A percentile compares a stretch with the other conserved stretches of the same genome.
Evolutionary conservation across 1,284 basidiomycete genomes (phyloP).

Genomic region (Termitomyces sp.): DNA sequence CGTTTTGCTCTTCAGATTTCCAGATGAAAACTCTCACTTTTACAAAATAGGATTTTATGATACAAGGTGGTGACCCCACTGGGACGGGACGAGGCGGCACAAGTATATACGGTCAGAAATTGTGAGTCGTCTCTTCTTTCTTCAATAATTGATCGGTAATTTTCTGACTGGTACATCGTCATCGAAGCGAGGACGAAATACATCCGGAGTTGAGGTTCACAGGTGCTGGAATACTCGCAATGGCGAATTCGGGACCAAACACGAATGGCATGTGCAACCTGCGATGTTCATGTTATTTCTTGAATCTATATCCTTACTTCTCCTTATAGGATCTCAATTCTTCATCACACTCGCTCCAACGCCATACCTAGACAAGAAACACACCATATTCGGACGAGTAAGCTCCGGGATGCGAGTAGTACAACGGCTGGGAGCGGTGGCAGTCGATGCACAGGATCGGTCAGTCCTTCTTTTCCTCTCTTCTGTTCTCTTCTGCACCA

Average conservation of each 20-base stretch:
- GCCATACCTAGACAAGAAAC: slow-evolving; percentile 89
- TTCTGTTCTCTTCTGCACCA: background rate
- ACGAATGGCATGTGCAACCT: slow-evolving; percentile 65
- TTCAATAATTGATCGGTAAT: background rate
- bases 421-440: slow-evolving; percentile 77
- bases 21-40: background rate
- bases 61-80: slow-evolving; percentile 91
- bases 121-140: slow-evolving; percentile 44
- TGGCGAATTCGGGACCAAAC: slow-evolving; percentile 95
- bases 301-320: slow-evolving; percentile 3
- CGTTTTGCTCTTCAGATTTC: slow-evolving; percentile 22
- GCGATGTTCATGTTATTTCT: slow-evolving; percentile 2
- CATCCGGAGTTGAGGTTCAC: slow-evolving; percentile 87
- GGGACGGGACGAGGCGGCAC: slow-evolving; percentile 94
- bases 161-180: slow-evolving; percentile 5
- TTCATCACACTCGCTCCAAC: slow-evolving; percentile 89
- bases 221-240: slow-evolving; percentile 93
- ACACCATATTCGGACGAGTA: slow-evolving; percentile 91
- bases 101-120: slow-evolving; percentile 88
- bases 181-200: slow-evolving; percentile 77
- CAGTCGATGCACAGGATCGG: slow-evolving; percentile 75
- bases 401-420: slow-evolving; percentile 83
- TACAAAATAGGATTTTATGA: slow-evolving; percentile 79
- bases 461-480: slow-evolving; percentile 29
- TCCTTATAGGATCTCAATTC: slow-evolving; percentile 79